phyloP scores from a whole-genome alignment of 169 alveolate species.

The Plasmodium falciparum region DNA sequence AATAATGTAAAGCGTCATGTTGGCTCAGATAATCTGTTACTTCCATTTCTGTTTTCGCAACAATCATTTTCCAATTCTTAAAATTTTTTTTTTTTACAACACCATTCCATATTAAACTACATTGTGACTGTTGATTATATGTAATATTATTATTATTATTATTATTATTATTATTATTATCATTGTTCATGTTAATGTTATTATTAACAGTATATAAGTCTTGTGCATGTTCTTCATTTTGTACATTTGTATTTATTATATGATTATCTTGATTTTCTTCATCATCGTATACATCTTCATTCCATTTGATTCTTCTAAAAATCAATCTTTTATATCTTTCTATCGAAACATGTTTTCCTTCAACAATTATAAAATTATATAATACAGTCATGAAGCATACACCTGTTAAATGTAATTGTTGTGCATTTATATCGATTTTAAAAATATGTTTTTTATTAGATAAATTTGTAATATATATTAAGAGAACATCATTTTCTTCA shows the following conservation, averaged over 20 bases:
- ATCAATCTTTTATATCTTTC: constrained; percentile 84
- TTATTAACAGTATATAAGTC: no score
- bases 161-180: constrained; percentile 14
- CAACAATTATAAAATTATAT: constrained; percentile 57
- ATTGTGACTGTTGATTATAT: constrained; percentile 73
- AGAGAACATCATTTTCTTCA: constrained; percentile 82
- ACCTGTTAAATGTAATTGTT: constrained; percentile 93
- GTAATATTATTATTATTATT: constrained; percentile 12
- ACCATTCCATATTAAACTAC: constrained; percentile 88
- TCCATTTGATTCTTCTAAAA: constrained; percentile 88
- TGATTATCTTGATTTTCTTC: constrained; percentile 18
- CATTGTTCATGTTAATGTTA: background rate
- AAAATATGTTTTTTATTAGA: constrained; percentile 80
- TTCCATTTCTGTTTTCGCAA: constrained; percentile 67
- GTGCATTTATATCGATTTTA: constrained; percentile 91
- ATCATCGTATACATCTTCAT: constrained; percentile 60
- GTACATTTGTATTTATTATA: no score
- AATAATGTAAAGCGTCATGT: constrained; percentile 71
- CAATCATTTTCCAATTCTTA: constrained; percentile 82
- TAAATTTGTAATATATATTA: constrained; percentile 80
- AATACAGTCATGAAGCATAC: constrained; percentile 85
- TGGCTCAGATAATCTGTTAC: constrained; percentile 37
- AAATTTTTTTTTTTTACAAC: constrained; percentile 84
- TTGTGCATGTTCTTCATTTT: no score
- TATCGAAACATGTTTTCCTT: constrained; percentile 81